These are phyloP conservation scores for Leucocoprinus sp. DNA, from an alignment of 768 basidiomycete species.

Conservation along the genomic window DNA sequence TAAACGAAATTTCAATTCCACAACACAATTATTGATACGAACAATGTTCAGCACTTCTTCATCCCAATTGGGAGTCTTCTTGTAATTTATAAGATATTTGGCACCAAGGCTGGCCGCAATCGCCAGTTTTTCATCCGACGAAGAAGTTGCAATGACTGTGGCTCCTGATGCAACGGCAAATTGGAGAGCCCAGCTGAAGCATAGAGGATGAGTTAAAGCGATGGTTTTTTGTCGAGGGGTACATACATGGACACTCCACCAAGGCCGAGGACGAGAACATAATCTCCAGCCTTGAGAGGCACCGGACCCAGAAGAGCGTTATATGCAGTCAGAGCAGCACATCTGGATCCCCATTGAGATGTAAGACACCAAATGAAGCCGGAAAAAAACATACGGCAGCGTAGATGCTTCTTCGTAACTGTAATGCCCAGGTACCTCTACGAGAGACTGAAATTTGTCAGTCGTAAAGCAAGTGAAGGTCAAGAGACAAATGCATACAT, in stretches of 20 bases:
- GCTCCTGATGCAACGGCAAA: constrained; percentile 58
- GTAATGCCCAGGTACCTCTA: constrained; percentile 47
- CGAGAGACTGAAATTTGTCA: constrained; percentile 29
- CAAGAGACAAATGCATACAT: constrained; percentile 12
- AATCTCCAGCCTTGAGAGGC: constrained; percentile 50
- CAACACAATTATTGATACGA: constrained; percentile 12
- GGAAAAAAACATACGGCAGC: constrained; percentile 36
- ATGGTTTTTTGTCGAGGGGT: background rate
- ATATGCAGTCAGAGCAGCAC: constrained; percentile 59
- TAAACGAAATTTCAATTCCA: too few relatives aligned
- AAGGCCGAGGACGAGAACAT: constrained; percentile 47
- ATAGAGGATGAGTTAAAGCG: background rate
- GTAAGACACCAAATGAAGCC: background rate
- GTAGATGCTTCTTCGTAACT: constrained; percentile 60
- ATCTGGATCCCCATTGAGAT: constrained; percentile 21
- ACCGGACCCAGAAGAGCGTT: constrained; percentile 41
- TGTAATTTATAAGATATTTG: constrained; percentile 55
- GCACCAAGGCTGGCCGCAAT: constrained; percentile 44
- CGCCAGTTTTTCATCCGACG: constrained; percentile 55
- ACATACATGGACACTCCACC: constrained; percentile 48
- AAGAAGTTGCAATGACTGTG: constrained; percentile 58
- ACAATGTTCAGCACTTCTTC: constrained; percentile 39
- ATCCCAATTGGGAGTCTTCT: constrained; percentile 49
- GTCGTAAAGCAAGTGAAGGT: too few relatives aligned
- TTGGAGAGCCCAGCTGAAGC: constrained; percentile 43